Evolutionary conservation across 2,329 filamentous ascomycete genomes (phyloP), one percentile per base, ranked within the genome.

Genomic region (Trichoderma cornu-damae): DNA sequence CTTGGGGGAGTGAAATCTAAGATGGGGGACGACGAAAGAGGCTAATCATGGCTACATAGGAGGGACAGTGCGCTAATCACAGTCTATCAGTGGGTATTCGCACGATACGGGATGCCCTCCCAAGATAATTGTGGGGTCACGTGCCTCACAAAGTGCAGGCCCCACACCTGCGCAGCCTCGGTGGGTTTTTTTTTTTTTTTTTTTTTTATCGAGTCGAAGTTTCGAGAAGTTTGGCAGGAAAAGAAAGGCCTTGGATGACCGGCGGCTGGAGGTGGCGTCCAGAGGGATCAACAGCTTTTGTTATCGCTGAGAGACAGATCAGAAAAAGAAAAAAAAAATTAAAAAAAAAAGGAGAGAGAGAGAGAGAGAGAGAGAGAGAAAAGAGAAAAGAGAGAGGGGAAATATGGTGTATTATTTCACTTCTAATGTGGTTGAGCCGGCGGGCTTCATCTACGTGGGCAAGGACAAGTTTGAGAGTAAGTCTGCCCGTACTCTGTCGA

Each of bases 381-480:
- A n/a, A 18, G 20, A 38, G 6, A 34, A 2, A 22, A 11, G 9
- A 9, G 34, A 20, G 35, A 6, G 14, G 18, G 37, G 18, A 24
- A 46, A 51, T 28, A 95, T 99, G 94, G 94, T 99, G 46, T 96
- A 89, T 76, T 97, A 97, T 73, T 97, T 94, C 72, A 94, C 86
- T 1, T 97, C 93, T 24, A 93, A 83, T 61, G 84, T 85, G 40
- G 90, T 96, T 37, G 80, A 86, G 11, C 93, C 94, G 2, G 71
- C 90, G 30, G 93, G 90, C 40, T 92, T 87, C 70, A 85, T 99
- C 68, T 99, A 99, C 71, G 90, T 96, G 59, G 94, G 94, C 73
- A 99, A 97, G 75, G 94, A 99, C 79, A 99, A 99, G 77, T 92
- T 94, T 66, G 94, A 99, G 79, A 99, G 94, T 96, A 79, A 69